Conservation (phyloP, 768 basidiomycete species). For the Russula griseocarnosa region DNA sequence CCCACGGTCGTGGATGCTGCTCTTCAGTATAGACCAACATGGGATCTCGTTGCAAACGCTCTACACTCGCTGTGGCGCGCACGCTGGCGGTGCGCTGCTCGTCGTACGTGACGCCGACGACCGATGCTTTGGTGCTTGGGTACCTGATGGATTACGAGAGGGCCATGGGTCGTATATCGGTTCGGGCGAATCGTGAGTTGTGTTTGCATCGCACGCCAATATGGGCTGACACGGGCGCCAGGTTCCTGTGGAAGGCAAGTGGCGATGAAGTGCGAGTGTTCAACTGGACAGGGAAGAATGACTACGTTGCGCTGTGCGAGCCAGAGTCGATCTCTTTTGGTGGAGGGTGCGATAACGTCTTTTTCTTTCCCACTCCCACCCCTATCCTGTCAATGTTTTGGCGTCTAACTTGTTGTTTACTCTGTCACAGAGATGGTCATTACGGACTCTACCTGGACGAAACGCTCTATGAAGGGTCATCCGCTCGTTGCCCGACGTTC, state of each 20-base stretch:
- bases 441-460: conserved; percentile 89
- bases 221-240: conserved; percentile 31
- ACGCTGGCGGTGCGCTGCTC: conserved; percentile 51
- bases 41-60: conserved; percentile 90
- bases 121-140: conserved; percentile 74
- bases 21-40: conserved; percentile 92
- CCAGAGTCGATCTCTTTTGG: conserved; percentile 79
- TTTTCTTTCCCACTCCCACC: not conserved
- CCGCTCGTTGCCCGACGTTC: conserved; percentile 81
- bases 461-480: conserved; percentile 76
- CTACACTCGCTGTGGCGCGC: conserved; percentile 58
- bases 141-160: conserved; percentile 64
- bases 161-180: conserved; percentile 72
- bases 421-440: conserved; percentile 60
- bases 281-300: conserved; percentile 84
- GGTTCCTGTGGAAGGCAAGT: conserved; percentile 73
- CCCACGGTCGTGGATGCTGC: conserved; percentile 64
- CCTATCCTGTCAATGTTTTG: not conserved
- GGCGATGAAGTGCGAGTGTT: conserved; percentile 52
- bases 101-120: conserved; percentile 62
- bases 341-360: conserved; percentile 63
- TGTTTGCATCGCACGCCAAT: not conserved
- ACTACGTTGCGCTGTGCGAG: conserved; percentile 86
- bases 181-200: conserved; percentile 74
- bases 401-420: conserved; percentile 11